A percentile compares a stretch with the other conserved stretches of the same genome.
Evolutionary conservation across 2,329 filamentous ascomycete genomes (phyloP).

Genomic region (Rachicladosporium sp.): DNA sequence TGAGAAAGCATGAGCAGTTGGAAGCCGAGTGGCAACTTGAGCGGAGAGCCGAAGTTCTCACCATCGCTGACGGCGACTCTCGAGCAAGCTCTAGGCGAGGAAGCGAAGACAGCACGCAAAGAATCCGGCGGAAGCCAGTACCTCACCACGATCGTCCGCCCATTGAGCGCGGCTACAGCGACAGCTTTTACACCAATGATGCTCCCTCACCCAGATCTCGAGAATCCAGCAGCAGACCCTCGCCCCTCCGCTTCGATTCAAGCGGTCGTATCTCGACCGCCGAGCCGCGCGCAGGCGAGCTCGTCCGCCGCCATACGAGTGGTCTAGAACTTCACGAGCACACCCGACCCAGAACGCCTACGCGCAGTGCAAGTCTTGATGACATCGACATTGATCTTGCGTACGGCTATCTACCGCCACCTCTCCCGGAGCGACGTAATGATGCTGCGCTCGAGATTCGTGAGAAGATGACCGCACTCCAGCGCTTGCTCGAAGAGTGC

Average conservation of each 20-base stretch:
- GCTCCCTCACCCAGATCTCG: constrained; percentile 5
- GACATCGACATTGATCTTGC: constrained; percentile 83
- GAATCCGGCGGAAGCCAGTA: constrained; percentile 15
- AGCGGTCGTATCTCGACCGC: constrained; percentile 1
- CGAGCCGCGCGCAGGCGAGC: constrained; percentile 25
- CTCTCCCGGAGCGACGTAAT: constrained; percentile 40
- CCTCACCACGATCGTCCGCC: constrained; percentile 19
- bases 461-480: constrained; percentile 60
- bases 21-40: constrained; percentile 43
- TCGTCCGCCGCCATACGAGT: constrained; percentile 33
- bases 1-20: constrained; percentile 37
- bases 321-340: constrained; percentile 11
- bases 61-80: constrained; percentile 28
- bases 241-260: constrained; percentile 19
- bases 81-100: constrained; percentile 15
- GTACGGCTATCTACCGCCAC: constrained; percentile 70
- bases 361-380: constrained; percentile 27
- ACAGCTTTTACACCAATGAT: constrained; percentile 35
- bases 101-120: constrained; percentile 12
- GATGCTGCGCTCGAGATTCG: constrained; percentile 48
- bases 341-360: constrained; percentile 8
- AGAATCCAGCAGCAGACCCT: constrained; percentile 13
- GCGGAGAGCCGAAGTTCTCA: constrained; percentile 41
- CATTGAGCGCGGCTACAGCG: constrained; percentile 33
- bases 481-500: constrained; percentile 69